Evolutionary conservation across 2,329 filamentous ascomycete species (phyloP).

Genomic region (Penicillium sp.): DNA sequence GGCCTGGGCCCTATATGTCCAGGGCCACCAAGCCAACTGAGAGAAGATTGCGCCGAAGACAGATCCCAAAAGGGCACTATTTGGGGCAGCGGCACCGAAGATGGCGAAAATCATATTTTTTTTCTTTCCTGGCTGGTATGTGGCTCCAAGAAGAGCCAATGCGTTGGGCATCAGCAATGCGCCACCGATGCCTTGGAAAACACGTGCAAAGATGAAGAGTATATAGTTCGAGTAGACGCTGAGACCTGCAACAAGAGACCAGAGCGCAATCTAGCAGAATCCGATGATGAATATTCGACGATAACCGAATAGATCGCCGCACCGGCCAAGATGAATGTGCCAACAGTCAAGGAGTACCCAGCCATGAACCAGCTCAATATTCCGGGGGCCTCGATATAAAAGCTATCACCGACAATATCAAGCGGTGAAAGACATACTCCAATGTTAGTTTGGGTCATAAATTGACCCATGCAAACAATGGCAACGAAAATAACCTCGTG

Average conservation of each 20-base stretch:
- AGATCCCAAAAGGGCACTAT: conserved; percentile 43
- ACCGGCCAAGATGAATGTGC: conserved; percentile 42
- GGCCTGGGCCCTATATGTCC: conserved; percentile 48
- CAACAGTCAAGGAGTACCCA: conserved; percentile 52
- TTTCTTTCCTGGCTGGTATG: conserved; percentile 55
- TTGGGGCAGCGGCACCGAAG: conserved; percentile 51
- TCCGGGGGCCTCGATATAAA: conserved; percentile 44
- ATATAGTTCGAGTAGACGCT: conserved; percentile 42
- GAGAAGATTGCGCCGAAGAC: conserved; percentile 43
- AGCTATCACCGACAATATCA: conserved; percentile 48
- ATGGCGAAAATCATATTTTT: conserved; percentile 60
- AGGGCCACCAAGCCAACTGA: conserved; percentile 52
- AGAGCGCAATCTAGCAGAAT: conserved; percentile 36
- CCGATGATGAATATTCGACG: conserved; percentile 36
- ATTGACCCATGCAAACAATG: conserved; percentile 38
- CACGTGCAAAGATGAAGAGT: conserved; percentile 53
- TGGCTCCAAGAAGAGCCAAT: conserved; percentile 59
- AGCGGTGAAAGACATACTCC: conserved; percentile 50
- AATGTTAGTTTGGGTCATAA: conserved; percentile 50
- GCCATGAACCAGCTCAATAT: conserved; percentile 57
- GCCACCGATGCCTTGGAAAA: conserved; percentile 57
- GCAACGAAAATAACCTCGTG: conserved; percentile 35
- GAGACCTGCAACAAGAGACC: conserved; percentile 37
- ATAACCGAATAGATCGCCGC: conserved; percentile 40
- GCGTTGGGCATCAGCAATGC: conserved; percentile 63